Percentiles rank a stretch among this genome's conserved stretches.
phyloP scores from a whole-genome alignment of 2,329 filamentous ascomycete genomes.

The Tolypocladium nubicola region DNA sequence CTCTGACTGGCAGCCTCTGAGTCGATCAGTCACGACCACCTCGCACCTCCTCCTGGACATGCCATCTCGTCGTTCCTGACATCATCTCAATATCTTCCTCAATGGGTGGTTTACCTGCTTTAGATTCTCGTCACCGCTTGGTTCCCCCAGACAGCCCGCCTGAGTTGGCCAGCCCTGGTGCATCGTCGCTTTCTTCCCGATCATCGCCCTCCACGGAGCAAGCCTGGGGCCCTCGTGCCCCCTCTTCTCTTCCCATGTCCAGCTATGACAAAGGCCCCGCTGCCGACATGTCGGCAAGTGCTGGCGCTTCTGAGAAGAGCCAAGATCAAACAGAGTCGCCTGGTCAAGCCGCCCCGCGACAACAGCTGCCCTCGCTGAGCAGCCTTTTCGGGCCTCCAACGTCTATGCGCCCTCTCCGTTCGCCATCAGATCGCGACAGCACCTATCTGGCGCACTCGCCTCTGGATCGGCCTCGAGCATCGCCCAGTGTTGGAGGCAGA shows the following conservation, averaged over 20 bases:
- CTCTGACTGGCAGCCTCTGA: not conserved
- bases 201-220: constrained; percentile 31
- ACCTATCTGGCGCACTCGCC: constrained; percentile 33
- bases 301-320: constrained; percentile 23
- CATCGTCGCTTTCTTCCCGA: constrained; percentile 35
- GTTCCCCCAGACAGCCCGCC: constrained; percentile 43
- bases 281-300: constrained; percentile 30
- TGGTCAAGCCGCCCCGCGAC: constrained; percentile 21
- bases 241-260: constrained; percentile 45
- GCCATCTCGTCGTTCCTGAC: constrained; percentile 1
- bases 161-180: constrained; percentile 41
- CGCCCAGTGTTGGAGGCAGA: constrained; percentile 24
- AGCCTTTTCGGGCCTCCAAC: constrained; percentile 43
- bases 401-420: constrained; percentile 30
- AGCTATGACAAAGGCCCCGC: constrained; percentile 40
- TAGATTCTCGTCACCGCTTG: constrained; percentile 40
- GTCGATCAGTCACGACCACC: not conserved
- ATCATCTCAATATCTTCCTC: constrained; percentile 19
- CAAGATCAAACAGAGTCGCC: constrained; percentile 23
- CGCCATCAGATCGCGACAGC: constrained; percentile 36
- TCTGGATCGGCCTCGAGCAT: constrained; percentile 33
- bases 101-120: constrained; percentile 45
- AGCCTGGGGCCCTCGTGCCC: constrained; percentile 28
- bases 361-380: constrained; percentile 45
- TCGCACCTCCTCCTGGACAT: constrained; percentile 3